phyloP scores from a whole-genome alignment of 2,329 filamentous ascomycete genomes.

The Passalora sequoiae region DNA sequence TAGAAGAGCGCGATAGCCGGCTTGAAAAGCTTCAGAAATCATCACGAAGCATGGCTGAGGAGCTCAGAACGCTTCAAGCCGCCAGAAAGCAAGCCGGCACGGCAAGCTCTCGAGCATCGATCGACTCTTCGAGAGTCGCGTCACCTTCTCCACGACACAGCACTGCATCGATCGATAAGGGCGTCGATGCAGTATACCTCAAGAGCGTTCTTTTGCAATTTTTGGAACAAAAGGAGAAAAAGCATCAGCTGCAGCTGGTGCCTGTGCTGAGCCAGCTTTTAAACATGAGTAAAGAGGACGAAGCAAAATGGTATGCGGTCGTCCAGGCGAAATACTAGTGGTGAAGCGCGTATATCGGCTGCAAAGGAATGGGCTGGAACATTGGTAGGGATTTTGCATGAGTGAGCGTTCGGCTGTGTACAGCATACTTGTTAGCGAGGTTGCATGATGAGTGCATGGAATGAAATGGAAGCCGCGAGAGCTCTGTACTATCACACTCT shows the following conservation, averaged over 20 bases:
- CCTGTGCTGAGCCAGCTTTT: slow-evolving; percentile 72
- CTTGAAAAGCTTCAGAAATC: slow-evolving; percentile 51
- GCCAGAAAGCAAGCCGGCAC: slow-evolving; percentile 36
- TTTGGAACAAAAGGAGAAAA: slow-evolving; percentile 73
- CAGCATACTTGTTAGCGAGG: too few species aligned
- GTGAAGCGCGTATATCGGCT: too few species aligned
- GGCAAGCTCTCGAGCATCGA: slow-evolving; percentile 50
- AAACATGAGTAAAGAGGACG: slow-evolving; percentile 73
- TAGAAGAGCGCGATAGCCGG: slow-evolving; percentile 18
- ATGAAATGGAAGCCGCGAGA: too few species aligned
- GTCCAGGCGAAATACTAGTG: slow-evolving; percentile 47
- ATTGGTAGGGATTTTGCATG: too few species aligned
- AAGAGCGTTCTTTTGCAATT: slow-evolving; percentile 80
- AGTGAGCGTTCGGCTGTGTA: too few species aligned
- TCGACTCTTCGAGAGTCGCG: slow-evolving; percentile 49
- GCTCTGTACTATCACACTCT: too few species aligned
- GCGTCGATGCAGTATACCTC: slow-evolving; percentile 62
- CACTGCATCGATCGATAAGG: slow-evolving; percentile 9
- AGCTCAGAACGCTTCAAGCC: slow-evolving; percentile 49
- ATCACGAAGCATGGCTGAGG: slow-evolving; percentile 56
- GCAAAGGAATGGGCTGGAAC: too few species aligned
- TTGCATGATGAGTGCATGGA: too few species aligned
- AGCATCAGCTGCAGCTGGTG: slow-evolving; percentile 68
- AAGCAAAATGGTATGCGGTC: slow-evolving; percentile 80
- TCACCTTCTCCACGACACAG: slow-evolving; percentile 39